A percentile compares a stretch with the other conserved stretches of the same genome.
Conservation (phyloP, 108 stramenopile species). For the Skeletonema menzelii region DNA sequence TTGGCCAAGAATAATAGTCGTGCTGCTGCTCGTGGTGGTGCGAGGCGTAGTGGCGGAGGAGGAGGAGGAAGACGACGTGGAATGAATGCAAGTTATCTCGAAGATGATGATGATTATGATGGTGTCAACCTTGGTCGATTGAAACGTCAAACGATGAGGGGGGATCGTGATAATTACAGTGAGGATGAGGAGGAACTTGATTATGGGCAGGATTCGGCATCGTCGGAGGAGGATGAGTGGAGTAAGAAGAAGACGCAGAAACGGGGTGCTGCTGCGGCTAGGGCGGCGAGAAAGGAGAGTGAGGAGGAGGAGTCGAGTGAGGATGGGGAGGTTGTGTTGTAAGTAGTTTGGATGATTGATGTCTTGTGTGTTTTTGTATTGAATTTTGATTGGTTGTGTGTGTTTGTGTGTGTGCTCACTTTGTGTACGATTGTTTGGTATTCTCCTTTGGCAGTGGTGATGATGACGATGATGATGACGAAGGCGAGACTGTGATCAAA, state of each 20-base stretch:
- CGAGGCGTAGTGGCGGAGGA: conserved; percentile 14
- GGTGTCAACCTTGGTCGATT: conserved; percentile 61
- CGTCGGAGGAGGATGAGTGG: conserved; percentile 70
- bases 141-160: conserved; percentile 56
- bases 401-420: not conserved
- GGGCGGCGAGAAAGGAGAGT: conserved; percentile 29
- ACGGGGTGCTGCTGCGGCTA: conserved; percentile 32
- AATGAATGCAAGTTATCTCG: conserved; percentile 73
- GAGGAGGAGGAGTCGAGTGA: conserved; percentile 57
- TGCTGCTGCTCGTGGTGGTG: conserved; percentile 1
- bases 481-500: conserved; percentile 40
- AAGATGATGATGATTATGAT: conserved; percentile 81
- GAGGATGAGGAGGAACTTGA: conserved; percentile 64
- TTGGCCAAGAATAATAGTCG: conserved; percentile 65
- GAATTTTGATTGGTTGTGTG: not conserved
- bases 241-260: conserved; percentile 39
- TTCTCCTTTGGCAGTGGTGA: conserved; percentile 30
- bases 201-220: conserved; percentile 66
- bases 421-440: not conserved
- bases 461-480: conserved; percentile 56
- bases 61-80: conserved; percentile 46
- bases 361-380: not conserved
- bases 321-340: conserved; percentile 56
- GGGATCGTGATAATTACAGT: conserved; percentile 33
- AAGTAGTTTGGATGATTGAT: not conserved